phyloP scores from a whole-genome alignment of 768 basidiomycete species.

The Rhodosporidiobolus sp. region DNA sequence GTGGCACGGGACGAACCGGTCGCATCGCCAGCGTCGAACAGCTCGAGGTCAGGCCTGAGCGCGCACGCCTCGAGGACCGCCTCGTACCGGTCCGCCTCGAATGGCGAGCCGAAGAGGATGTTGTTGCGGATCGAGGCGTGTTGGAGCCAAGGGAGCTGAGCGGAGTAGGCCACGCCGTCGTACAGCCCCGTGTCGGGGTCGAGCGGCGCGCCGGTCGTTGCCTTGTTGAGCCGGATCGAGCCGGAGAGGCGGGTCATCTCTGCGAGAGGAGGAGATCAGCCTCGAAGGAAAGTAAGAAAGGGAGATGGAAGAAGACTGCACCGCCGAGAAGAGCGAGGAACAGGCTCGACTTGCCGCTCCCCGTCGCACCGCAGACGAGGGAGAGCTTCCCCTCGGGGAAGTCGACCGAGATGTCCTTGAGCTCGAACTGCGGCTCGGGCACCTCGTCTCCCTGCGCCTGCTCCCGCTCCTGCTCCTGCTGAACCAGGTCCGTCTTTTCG shows the following conservation, averaged over 20 bases:
- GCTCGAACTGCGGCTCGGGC: constrained; percentile 30
- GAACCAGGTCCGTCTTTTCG: not conserved
- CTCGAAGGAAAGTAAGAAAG: too few species aligned
- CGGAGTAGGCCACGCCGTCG: constrained; percentile 67
- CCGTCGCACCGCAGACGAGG: constrained; percentile 40
- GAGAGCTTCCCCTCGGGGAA: constrained; percentile 68
- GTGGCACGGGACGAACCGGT: constrained; percentile 49
- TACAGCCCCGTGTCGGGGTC: constrained; percentile 53
- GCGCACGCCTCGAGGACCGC: constrained; percentile 72
- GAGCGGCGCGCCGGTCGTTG: constrained; percentile 14
- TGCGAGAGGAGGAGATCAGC: not conserved
- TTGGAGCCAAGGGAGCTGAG: constrained; percentile 66
- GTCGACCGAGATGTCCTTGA: constrained; percentile 57
- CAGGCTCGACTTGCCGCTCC: constrained; percentile 40
- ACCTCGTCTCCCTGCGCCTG: not conserved
- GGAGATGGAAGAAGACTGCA: not conserved
- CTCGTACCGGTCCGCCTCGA: constrained; percentile 65
- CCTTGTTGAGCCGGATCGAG: constrained; percentile 22
- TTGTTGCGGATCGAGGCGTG: constrained; percentile 49
- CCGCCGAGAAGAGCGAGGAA: constrained; percentile 41
- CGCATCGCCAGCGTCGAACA: constrained; percentile 71
- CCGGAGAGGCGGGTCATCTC: constrained; percentile 42
- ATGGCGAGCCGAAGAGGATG: constrained; percentile 67
- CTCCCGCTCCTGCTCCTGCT: too few species aligned
- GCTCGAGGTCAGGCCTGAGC: constrained; percentile 64